phyloP scores from a whole-genome alignment of 2,329 filamentous ascomycete genomes.

The Sordariomycetes sp. region DNA sequence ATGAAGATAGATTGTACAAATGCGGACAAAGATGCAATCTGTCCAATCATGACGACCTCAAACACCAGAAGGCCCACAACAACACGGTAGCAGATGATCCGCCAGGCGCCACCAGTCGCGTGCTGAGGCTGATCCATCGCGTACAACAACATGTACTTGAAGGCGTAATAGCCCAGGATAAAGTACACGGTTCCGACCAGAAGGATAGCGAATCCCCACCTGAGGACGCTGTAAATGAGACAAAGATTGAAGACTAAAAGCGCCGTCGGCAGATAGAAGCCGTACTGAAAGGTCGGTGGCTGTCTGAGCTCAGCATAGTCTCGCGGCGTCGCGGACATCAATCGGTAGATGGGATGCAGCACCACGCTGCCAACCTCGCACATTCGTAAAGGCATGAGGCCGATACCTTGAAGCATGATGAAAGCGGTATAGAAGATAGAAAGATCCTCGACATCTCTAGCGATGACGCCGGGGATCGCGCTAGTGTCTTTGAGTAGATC shows the following conservation, averaged over 20 bases:
- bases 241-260: slow-evolving; percentile 93
- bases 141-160: slow-evolving; percentile 96
- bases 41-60: slow-evolving; percentile 82
- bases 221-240: slow-evolving; percentile 84
- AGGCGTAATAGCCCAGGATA: slow-evolving; percentile 73
- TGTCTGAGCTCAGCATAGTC: slow-evolving; percentile 76
- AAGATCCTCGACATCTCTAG: slow-evolving; percentile 63
- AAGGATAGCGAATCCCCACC: slow-evolving; percentile 70
- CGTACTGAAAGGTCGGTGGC: slow-evolving; percentile 87
- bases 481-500: slow-evolving; percentile 72
- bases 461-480: slow-evolving; percentile 66
- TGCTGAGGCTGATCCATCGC: slow-evolving; percentile 97
- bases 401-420: slow-evolving; percentile 88
- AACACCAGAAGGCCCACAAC: slow-evolving; percentile 82
- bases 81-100: slow-evolving; percentile 90
- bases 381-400: slow-evolving; percentile 84
- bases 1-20: slow-evolving; percentile 66
- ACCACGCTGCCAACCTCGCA: slow-evolving; percentile 81
- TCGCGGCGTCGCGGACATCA: slow-evolving; percentile 77
- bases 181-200: slow-evolving; percentile 80
- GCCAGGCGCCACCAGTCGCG: slow-evolving; percentile 88
- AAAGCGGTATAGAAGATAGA: slow-evolving; percentile 87
- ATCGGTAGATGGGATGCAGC: slow-evolving; percentile 70
- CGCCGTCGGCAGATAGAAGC: slow-evolving; percentile 88
- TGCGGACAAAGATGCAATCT: slow-evolving; percentile 66